Base-by-base conservation (phyloP, 2,329 filamentous ascomycete species). In the Lachnellula occidentalis region DNA sequence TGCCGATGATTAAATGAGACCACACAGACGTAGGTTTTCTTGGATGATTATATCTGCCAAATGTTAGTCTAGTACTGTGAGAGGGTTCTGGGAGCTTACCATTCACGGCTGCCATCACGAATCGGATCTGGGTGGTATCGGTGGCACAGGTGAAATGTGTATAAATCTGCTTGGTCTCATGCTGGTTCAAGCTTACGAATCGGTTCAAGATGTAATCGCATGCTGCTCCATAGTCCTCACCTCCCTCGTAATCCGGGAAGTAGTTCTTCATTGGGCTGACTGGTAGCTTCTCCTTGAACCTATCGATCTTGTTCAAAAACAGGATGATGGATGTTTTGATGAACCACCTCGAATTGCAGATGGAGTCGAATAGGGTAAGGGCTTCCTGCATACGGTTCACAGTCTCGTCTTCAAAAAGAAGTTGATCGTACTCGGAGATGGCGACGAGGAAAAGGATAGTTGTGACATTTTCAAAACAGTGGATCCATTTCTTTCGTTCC, bases 141-240 rank as follows among this genome's bases (percentile, higher is more conserved):
- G 94, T 99, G 58, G 94, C 94, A 72, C 94, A 97, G 49, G 94
- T 99, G 76, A 99, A 99, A 75, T 97, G 94, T 56, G 94, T 99
- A 80, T 99, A 99, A 73, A 99, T 97, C 74, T 99, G 94, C 81
- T 99, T 99, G 53, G 91, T 96, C 78, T 97, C 94, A 72, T 96
- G 92, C 76, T 97, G 94, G 78, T 99, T 99, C 71, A 99, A 79
- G 71, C 89, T 94, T 67, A 97, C 94, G 74, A 99, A 99, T 71
- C 94, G 85, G 81, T 97, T 97, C 59, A 99, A 83, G 68, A 99
- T 97, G 77, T 99, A 99, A 74, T 99, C 92, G 77, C 94, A 99
- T 37, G 94, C 94, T 50, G 90, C 88, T 41, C 88, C 86, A 70
- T 99, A 99, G 74, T 99, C 92, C 65, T 95, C 88, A 65, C 94